phyloP scores from a whole-genome alignment of 2,329 filamentous ascomycete species.

The Ophiostoma australiae region DNA sequence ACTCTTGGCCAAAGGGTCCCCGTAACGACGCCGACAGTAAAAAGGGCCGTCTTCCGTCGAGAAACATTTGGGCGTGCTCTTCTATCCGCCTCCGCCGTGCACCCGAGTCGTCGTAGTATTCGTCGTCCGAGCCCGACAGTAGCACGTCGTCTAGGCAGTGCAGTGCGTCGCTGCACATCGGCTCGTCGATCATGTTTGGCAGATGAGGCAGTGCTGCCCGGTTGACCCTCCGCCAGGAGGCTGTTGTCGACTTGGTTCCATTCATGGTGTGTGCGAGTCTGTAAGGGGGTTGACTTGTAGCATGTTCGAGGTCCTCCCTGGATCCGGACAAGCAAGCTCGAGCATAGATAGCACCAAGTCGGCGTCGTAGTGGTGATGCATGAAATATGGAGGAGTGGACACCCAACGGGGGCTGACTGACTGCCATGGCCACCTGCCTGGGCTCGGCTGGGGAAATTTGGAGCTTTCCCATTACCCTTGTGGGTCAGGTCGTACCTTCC shows the following conservation, averaged over 20 bases:
- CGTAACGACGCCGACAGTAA: constrained; percentile 57
- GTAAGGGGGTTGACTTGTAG: neutral
- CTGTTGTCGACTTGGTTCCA: neutral
- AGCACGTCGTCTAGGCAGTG: constrained; percentile 45
- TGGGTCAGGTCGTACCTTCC: constrained; percentile 21
- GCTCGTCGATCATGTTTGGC: constrained; percentile 20
- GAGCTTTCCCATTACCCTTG: constrained; percentile 16
- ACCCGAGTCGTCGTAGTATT: constrained; percentile 45
- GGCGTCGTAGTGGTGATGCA: neutral
- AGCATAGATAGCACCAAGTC: neutral
- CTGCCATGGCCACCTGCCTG: constrained; percentile 15
- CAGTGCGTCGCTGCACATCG: constrained; percentile 35
- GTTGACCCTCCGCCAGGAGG: neutral
- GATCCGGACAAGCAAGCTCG: neutral
- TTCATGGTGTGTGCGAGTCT: neutral
- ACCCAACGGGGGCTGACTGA: constrained; percentile 7
- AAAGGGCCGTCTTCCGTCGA: constrained; percentile 51
- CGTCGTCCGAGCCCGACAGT: constrained; percentile 54
- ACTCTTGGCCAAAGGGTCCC: constrained; percentile 54
- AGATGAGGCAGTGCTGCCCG: constrained; percentile 16
- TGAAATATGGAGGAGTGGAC: neutral
- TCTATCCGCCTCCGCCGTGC: constrained; percentile 53
- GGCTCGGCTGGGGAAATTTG: constrained; percentile 19
- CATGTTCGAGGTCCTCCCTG: neutral
- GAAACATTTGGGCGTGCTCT: constrained; percentile 52